These are phyloP conservation scores for Quillaja saponaria DNA, from an alignment of 306 rosid genomes.

Conservation along the genomic window DNA sequence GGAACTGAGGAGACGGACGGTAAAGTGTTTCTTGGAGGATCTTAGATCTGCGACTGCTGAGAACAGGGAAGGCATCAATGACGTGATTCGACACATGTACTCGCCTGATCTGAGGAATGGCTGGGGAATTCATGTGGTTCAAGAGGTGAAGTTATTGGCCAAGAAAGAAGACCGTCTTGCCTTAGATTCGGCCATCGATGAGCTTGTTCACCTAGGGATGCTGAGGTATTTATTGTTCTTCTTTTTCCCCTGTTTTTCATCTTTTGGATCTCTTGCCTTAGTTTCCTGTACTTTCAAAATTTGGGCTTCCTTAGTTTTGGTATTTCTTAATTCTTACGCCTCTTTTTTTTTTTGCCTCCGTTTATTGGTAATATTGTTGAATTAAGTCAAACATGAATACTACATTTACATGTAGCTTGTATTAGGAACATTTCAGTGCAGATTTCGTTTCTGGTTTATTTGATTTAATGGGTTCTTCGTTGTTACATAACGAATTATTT, in stretches of 20 bases:
- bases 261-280: constrained; percentile 23
- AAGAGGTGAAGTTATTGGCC: constrained; percentile 91
- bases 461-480: too few relatives aligned
- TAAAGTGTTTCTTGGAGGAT: constrained; percentile 69
- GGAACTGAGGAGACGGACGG: constrained; percentile 80
- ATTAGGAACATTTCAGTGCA: too few relatives aligned
- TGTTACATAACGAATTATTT: background rate
- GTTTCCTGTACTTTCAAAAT: too few relatives aligned
- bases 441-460: too few relatives aligned
- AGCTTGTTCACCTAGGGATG: constrained; percentile 87
- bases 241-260: background rate
- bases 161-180: constrained; percentile 73
- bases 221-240: constrained; percentile 52
- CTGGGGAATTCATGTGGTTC: constrained; percentile 95
- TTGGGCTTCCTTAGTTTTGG: too few relatives aligned
- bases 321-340: too few relatives aligned
- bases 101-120: constrained; percentile 87
- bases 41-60: constrained; percentile 60
- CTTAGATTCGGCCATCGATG: constrained; percentile 77
- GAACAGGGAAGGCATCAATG: constrained; percentile 58
- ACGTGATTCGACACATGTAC: constrained; percentile 79
- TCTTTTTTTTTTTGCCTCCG: too few relatives aligned
- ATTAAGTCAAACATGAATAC: too few relatives aligned
- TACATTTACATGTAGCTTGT: too few relatives aligned
- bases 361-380: too few relatives aligned